These are phyloP conservation scores for Volutella citrinella DNA, from an alignment of 2,329 filamentous ascomycete genomes.

Conservation along the genomic window DNA sequence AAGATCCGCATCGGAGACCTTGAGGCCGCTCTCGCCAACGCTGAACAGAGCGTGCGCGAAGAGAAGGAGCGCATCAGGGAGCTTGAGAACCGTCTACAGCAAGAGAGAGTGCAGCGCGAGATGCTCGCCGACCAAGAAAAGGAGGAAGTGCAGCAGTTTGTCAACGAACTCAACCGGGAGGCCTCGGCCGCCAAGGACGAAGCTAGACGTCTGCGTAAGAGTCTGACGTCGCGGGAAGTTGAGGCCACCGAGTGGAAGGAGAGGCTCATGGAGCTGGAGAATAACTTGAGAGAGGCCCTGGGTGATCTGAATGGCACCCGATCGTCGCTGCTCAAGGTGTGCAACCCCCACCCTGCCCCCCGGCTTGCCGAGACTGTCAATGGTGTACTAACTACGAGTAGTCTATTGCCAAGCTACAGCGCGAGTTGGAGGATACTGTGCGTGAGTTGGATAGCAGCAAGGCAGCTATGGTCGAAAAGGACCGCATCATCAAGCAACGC, in stretches of 20 bases:
- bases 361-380: too few relatives aligned
- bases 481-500: conserved; percentile 83
- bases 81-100: conserved; percentile 69
- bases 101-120: conserved; percentile 83
- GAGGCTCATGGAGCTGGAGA: conserved; percentile 84
- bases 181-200: conserved; percentile 82
- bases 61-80: conserved; percentile 76
- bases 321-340: conserved; percentile 77
- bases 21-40: conserved; percentile 75
- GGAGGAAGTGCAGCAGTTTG: conserved; percentile 88
- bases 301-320: conserved; percentile 85
- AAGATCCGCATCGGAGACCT: conserved; percentile 97
- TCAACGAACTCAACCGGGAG: conserved; percentile 90
- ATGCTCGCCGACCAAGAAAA: conserved; percentile 85
- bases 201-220: conserved; percentile 76
- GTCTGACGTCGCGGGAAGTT: conserved; percentile 75
- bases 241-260: conserved; percentile 92
- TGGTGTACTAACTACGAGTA: conserved; percentile 32
- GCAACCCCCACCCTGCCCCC: conserved; percentile 12
- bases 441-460: conserved; percentile 79
- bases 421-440: conserved; percentile 79
- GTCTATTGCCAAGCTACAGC: conserved; percentile 84
- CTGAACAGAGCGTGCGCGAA: conserved; percentile 77
- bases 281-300: conserved; percentile 79
- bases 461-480: conserved; percentile 80